These are phyloP conservation scores for Endocalyx cinctus DNA, from an alignment of 2,329 filamentous ascomycete species.

Conservation along the genomic window DNA sequence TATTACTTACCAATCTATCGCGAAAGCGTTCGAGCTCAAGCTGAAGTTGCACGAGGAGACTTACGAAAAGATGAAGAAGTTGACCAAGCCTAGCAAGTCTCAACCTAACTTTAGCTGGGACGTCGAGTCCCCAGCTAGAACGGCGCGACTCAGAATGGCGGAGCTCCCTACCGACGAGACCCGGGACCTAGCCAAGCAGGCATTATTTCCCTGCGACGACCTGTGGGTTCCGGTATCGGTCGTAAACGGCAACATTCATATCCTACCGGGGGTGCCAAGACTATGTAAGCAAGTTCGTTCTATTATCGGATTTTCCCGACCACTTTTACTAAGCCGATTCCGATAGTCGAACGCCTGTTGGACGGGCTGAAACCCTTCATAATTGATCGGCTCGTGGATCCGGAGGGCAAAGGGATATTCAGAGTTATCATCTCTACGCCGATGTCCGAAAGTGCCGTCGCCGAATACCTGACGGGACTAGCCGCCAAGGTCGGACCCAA, in stretches of 20 bases:
- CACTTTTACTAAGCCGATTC: too few species aligned
- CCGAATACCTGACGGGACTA: constrained; percentile 75
- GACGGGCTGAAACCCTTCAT: constrained; percentile 70
- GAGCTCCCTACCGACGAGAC: constrained; percentile 72
- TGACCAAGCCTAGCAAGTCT: constrained; percentile 68
- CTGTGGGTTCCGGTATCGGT: constrained; percentile 88
- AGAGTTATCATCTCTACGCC: constrained; percentile 84
- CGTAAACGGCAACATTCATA: constrained; percentile 90
- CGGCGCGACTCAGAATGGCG: constrained; percentile 86
- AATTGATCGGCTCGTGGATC: constrained; percentile 67
- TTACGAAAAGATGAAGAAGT: constrained; percentile 74
- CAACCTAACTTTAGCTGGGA: constrained; percentile 82
- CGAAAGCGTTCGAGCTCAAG: constrained; percentile 76
- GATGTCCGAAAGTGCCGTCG: constrained; percentile 78
- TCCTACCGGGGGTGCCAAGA: constrained; percentile 82
- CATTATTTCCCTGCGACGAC: constrained; percentile 72
- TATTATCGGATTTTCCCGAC: too few species aligned
- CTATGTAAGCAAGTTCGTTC: constrained; percentile 64
- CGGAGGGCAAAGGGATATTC: constrained; percentile 73
- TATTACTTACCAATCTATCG: constrained; percentile 93
- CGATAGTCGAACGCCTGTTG: constrained; percentile 66
- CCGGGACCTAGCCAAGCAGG: constrained; percentile 63
- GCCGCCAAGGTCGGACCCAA: constrained; percentile 66
- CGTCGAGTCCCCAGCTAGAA: constrained; percentile 69
- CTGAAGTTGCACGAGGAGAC: constrained; percentile 74